Conservation (phyloP, 2,329 filamentous ascomycete species). For the Mycosphaerella sp. region DNA sequence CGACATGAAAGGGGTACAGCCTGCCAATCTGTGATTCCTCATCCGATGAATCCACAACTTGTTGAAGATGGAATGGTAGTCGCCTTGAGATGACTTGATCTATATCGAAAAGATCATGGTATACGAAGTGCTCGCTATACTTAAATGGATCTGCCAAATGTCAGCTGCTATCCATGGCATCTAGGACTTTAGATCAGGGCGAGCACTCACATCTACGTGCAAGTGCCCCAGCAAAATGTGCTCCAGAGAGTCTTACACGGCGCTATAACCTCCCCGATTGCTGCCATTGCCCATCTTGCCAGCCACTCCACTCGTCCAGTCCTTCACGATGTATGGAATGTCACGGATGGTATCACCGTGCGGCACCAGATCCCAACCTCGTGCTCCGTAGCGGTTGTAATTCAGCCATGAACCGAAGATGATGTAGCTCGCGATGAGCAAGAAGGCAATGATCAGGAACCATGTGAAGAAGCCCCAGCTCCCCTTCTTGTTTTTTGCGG, state of each 20-base stretch:
- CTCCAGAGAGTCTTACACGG: conserved; percentile 48
- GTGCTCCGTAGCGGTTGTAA: conserved; percentile 91
- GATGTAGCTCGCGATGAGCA: conserved; percentile 78
- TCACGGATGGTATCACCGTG: conserved; percentile 90
- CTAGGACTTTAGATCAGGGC: not conserved
- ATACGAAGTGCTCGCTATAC: not conserved
- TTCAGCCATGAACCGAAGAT: conserved; percentile 99
- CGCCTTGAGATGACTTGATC: not conserved
- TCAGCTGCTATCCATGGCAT: not conserved
- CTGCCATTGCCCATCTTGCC: conserved; percentile 75
- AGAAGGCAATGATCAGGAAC: conserved; percentile 85
- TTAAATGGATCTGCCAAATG: not conserved
- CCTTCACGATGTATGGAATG: conserved; percentile 83
- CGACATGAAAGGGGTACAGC: too few species aligned
- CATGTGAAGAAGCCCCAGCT: conserved; percentile 97
- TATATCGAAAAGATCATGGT: not conserved
- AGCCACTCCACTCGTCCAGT: conserved; percentile 72
- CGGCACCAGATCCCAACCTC: conserved; percentile 90
- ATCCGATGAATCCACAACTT: too few species aligned
- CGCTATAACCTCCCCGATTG: conserved; percentile 85
- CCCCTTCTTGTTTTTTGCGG: conserved; percentile 42
- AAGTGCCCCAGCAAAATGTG: conserved; percentile 2
- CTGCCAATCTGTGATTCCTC: too few species aligned
- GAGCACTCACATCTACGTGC: conserved; percentile 4
- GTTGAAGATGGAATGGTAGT: too few species aligned